phyloP scores from a whole-genome alignment of 768 basidiomycete genomes.

The Suillus paluster region DNA sequence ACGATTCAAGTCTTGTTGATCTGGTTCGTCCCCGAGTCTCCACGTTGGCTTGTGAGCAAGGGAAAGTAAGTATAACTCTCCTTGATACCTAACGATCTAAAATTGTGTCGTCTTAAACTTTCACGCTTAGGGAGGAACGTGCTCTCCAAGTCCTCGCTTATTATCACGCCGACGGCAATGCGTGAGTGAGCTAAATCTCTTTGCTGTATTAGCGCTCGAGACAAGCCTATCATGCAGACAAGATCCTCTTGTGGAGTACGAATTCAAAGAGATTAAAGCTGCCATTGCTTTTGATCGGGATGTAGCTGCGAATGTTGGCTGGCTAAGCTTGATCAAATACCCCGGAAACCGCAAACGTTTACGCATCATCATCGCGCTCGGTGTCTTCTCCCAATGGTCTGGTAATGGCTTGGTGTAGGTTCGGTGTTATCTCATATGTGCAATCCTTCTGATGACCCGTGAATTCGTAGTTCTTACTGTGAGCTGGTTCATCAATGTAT shows the following conservation, averaged over 20 bases:
- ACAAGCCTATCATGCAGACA: conserved; percentile 20
- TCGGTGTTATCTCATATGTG: background rate
- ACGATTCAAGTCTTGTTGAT: conserved; percentile 18
- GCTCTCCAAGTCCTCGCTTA: conserved; percentile 42
- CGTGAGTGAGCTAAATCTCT: conserved; percentile 31
- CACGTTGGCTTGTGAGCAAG: conserved; percentile 43
- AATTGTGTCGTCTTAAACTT: too few species aligned
- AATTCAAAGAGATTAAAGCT: conserved; percentile 68
- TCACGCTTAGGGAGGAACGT: conserved; percentile 31
- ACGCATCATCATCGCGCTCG: conserved; percentile 60
- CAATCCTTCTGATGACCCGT: background rate
- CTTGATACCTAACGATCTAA: background rate
- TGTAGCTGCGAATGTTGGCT: conserved; percentile 46
- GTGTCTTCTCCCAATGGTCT: too few species aligned
- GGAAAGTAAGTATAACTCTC: conserved; percentile 27
- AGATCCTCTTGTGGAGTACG: conserved; percentile 62
- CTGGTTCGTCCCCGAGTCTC: conserved; percentile 41
- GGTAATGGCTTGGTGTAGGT: conserved; percentile 48
- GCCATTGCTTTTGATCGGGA: conserved; percentile 51
- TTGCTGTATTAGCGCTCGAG: background rate
- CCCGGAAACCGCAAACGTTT: conserved; percentile 58
- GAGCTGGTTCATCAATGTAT: conserved; percentile 10
- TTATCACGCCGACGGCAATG: conserved; percentile 45
- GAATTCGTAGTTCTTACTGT: conserved; percentile 31
- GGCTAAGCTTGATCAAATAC: conserved; percentile 49